These are phyloP conservation scores for Puccinia horiana DNA, from an alignment of 1,284 basidiomycete species.

Conservation along the genomic window DNA sequence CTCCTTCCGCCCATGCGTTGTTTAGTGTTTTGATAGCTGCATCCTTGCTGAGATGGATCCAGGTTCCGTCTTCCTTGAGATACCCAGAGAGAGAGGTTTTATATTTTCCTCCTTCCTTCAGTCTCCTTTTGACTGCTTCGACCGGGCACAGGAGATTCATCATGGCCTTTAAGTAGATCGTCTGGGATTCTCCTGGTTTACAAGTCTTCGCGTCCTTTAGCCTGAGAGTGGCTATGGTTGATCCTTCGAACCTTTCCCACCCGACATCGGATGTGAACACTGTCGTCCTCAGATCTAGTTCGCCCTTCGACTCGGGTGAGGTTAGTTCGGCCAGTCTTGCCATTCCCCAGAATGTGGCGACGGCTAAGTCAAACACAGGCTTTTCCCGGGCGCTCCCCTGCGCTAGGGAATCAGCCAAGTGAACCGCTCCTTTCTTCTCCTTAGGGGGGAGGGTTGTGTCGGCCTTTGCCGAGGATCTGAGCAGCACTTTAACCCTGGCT, in stretches of 20 bases:
- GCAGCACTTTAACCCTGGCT: neutral
- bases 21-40: too few relatives aligned
- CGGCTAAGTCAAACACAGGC: neutral
- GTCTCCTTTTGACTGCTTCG: neutral
- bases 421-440: neutral
- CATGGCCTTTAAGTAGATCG: too few relatives aligned
- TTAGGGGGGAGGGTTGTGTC: neutral
- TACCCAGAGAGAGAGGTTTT: too few relatives aligned
- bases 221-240: neutral
- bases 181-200: too few relatives aligned
- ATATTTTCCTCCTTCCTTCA: too few relatives aligned
- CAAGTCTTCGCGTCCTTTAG: neutral
- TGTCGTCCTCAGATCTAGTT: neutral
- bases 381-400: neutral
- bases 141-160: neutral
- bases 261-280: neutral
- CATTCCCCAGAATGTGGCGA: constrained; percentile 29
- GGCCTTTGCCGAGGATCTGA: neutral
- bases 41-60: too few relatives aligned
- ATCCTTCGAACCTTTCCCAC: neutral
- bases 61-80: too few relatives aligned
- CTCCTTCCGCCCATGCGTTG: too few relatives aligned
- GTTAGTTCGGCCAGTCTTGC: constrained; percentile 2
- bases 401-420: neutral
- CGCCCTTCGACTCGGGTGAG: neutral